Base-by-base conservation (phyloP, 2,329 filamentous ascomycete genomes). In the Paracoccidioides lutzii region DNA sequence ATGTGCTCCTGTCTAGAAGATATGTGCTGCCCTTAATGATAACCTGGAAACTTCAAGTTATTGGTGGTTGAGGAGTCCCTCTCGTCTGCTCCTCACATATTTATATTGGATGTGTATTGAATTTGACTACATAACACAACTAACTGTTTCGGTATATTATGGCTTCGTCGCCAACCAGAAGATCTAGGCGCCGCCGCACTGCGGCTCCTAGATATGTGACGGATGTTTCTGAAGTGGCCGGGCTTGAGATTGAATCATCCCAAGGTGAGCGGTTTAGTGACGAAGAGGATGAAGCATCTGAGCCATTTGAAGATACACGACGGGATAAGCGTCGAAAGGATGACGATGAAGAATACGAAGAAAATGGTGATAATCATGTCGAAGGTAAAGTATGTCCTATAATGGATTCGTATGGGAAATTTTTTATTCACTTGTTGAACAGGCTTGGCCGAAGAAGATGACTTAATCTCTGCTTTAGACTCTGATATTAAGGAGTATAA, bases 161-260 rank as follows among this genome's bases (percentile, higher is more conserved):
- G 44, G 46, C 40, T 43, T 50, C 50, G 10, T 41, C 65, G 54
- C 55, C 60, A 35, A 57, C 62, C 28, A 68, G 70, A 60, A 67
- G 69, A 58, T 71, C 70, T 22, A 63, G 59, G 46, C 71, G 71
- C 58, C 57, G 62, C n/a, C 62, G 62, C 50, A 63, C 66, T 33
- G 57, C 63, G n/a, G 64, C 54, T 54, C 63, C 64, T 8, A 66
- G 63, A 42, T 73, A 72, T 55, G 64, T 65, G 22, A 57, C 65
- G 50, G 72, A 73, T 59, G 63, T 66, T 12, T 70, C 73, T 52
- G 63, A 66, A 55, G 58, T 60, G 3, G 64, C 64, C 33, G 69
- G 67, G 3, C 59, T 73, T 7, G 62, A 62, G 15, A 61, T 62
- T 38, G 59, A 49, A 6, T n/a, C 54, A 0, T 44, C 55, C 14